These are phyloP conservation scores for Candolleomyces efflorescens DNA, from an alignment of 768 basidiomycete species.

Conservation along the genomic window DNA sequence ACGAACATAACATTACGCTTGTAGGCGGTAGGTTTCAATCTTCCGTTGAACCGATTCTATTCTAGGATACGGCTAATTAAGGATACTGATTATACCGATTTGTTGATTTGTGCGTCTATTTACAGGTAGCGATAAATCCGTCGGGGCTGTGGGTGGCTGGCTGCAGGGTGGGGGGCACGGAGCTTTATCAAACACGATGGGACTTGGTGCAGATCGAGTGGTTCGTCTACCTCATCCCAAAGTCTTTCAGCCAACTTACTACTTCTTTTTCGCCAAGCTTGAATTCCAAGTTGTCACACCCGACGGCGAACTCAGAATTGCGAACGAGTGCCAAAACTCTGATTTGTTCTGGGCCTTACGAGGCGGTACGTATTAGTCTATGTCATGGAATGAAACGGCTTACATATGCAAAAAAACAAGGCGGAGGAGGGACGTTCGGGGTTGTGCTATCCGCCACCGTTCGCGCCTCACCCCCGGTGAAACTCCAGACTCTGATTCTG, in stretches of 20 bases:
- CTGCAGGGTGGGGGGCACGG: constrained; percentile 43
- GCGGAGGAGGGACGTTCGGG: constrained; percentile 38
- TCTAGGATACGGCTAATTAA: too few species aligned
- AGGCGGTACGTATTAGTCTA: constrained; percentile 24
- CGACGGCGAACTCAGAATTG: constrained; percentile 35
- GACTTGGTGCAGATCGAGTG: constrained; percentile 42
- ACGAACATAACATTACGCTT: constrained; percentile 38
- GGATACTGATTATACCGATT: too few species aligned
- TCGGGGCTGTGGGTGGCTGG: constrained; percentile 41
- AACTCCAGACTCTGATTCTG: constrained; percentile 33
- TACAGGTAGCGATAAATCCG: constrained; percentile 29
- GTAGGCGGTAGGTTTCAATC: constrained; percentile 32
- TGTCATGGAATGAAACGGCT: too few species aligned
- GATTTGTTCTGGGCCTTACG: constrained; percentile 46
- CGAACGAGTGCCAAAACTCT: constrained; percentile 36
- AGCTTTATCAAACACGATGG: constrained; percentile 39
- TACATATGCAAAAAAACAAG: background rate
- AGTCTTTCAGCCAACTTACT: background rate
- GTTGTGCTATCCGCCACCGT: constrained; percentile 33
- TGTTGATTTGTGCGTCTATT: background rate
- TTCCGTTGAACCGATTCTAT: background rate
- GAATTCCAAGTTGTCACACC: constrained; percentile 36
- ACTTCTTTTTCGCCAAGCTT: constrained; percentile 7
- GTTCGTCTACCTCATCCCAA: constrained; percentile 15
- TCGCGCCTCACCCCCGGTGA: constrained; percentile 32